These are phyloP conservation scores for Plasmodium gallinaceum DNA, from an alignment of 169 alveolate genomes.

Conservation along the genomic window DNA sequence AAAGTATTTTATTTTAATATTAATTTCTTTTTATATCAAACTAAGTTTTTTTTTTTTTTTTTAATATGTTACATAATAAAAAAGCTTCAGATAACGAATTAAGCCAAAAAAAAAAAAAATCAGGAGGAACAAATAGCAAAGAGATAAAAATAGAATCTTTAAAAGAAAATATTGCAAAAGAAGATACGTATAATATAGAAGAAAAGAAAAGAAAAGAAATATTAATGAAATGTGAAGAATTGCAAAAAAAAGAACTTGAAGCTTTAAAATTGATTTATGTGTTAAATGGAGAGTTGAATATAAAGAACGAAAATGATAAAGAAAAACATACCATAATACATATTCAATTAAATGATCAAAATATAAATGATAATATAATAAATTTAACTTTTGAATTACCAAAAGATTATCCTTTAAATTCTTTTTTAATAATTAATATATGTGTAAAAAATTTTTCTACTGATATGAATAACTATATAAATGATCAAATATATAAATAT, in stretches of 20 bases:
- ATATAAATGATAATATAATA: conserved; percentile 42
- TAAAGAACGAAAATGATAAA: conserved; percentile 67
- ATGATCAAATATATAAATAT: conserved; percentile 68
- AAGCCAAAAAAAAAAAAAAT: background rate
- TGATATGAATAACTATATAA: conserved; percentile 64
- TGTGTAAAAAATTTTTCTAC: conserved; percentile 67
- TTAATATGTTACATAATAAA: conserved; percentile 29
- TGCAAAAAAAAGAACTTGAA: conserved; percentile 73
- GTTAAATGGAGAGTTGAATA: conserved; percentile 42
- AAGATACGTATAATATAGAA: background rate
- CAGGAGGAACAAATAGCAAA: conserved; percentile 8
- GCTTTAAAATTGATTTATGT: conserved; percentile 73
- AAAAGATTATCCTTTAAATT: conserved; percentile 74
- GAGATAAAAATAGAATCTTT: background rate
- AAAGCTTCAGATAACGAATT: background rate
- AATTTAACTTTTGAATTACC: conserved; percentile 68
- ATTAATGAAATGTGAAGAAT: conserved; percentile 51
- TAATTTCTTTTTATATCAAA: too few relatives aligned
- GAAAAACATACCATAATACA: conserved; percentile 50
- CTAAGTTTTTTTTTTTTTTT: background rate
- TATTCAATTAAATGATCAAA: conserved; percentile 74
- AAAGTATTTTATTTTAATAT: too few relatives aligned
- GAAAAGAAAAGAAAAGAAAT: conserved; percentile 20
- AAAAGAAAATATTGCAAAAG: conserved; percentile 7
- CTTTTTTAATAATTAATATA: conserved; percentile 62